Evolutionary conservation across 805 yeast species (phyloP), one percentile per base, ranked within the genome.

Genomic region (Candida taoyuanica): DNA sequence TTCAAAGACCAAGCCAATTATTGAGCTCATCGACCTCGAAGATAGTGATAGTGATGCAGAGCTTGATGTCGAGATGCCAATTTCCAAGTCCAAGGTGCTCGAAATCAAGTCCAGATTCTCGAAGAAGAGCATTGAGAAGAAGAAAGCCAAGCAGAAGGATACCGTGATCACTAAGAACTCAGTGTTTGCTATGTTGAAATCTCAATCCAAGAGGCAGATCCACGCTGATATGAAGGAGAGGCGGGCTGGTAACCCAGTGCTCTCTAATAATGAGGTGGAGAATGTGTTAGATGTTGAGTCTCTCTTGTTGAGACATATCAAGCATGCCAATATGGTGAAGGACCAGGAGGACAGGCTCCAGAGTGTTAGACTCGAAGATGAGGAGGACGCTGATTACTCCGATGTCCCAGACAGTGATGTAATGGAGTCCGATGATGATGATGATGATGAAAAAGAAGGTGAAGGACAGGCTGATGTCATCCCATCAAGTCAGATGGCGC

Each of bases 141-240:
- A 37, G 18, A 37, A 31, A 8, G 34, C 30, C 9, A 44, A 40
- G 19, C 45, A 42, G 29, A 31, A 41, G 26, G 45, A 45, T n/a
- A 30, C 42, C 1, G 8, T 15, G 4, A 27, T 55, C 11, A 50
- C 58, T 2, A 49, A 54, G 16, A 59, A 56, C 17, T 50, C 54
- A 12, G 53, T 74, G 25, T 60, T 70, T 31, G 41, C 47, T 9
- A 53, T 55, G 9, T 59, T 75, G 41, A 64, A 65, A 43, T 59
- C 58, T 32, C 73, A 73, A 4, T 71, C 73, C 33, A 64, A 67
- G 29, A 56, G 63, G 32, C 82, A 76, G 44, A 59, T 76, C 43
- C 32, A 79, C 73, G 46, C 38, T 11, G 36, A 41, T 55, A 74
- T 47, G 74, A 74, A 46, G 64, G 72, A 40, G 64, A 79, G 46